phyloP scores from a whole-genome alignment of 805 yeast genomes.

The Yamadazyma philogaea region DNA sequence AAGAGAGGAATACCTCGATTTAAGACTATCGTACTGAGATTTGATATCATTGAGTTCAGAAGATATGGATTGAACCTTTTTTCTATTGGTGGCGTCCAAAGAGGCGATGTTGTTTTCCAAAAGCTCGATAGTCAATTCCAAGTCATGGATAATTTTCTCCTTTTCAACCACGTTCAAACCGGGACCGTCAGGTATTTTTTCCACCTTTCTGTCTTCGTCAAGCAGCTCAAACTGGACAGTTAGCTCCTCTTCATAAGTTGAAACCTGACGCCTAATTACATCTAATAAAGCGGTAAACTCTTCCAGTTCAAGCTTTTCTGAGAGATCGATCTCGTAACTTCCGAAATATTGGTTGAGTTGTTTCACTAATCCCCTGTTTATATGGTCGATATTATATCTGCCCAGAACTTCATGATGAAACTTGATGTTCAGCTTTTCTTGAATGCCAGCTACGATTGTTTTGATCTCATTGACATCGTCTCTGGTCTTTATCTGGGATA shows the following conservation, averaged over 20 bases:
- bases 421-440: neutral
- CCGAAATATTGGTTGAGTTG: conserved; percentile 1
- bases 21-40: conserved; percentile 10
- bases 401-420: neutral
- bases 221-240: neutral
- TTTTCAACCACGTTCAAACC: conserved; percentile 15
- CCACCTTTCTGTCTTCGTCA: neutral
- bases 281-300: neutral
- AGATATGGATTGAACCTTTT: conserved; percentile 19
- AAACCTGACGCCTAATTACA: neutral
- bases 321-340: conserved; percentile 3
- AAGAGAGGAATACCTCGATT: neutral
- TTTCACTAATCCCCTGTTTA: neutral
- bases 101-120: conserved; percentile 42
- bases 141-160: conserved; percentile 37
- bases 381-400: neutral
- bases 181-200: neutral
- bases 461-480: neutral
- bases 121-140: conserved; percentile 43
- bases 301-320: conserved; percentile 1
- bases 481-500: neutral
- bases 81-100: conserved; percentile 27
- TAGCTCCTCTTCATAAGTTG: neutral
- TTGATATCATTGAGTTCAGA: conserved; percentile 17
- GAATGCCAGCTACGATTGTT: neutral